phyloP scores from a whole-genome alignment of 2,329 filamentous ascomycete species.

The Mollisia scopiformis region DNA sequence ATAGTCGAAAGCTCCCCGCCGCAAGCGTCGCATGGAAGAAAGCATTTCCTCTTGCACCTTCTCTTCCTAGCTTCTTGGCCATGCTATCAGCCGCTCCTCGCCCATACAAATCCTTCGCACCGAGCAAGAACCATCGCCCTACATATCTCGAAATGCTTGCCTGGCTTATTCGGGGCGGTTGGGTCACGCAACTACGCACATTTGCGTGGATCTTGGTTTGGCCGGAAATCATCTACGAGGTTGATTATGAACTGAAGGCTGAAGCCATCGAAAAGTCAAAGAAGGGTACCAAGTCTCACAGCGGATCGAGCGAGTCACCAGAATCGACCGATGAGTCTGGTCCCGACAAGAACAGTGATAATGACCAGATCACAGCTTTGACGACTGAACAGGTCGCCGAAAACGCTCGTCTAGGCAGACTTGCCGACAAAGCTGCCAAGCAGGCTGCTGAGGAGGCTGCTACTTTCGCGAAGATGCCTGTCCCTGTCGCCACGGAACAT shows the following conservation, averaged over 20 bases:
- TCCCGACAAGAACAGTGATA: slow-evolving; percentile 18
- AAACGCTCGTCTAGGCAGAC: slow-evolving; percentile 61
- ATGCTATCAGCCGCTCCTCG: slow-evolving; percentile 79
- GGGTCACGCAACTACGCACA: slow-evolving; percentile 91
- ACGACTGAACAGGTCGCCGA: slow-evolving; percentile 61
- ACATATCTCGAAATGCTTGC: slow-evolving; percentile 90
- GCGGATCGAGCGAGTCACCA: slow-evolving; percentile 21
- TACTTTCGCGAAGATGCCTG: slow-evolving; percentile 34
- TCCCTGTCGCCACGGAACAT: slow-evolving; percentile 53
- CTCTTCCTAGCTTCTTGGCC: slow-evolving; percentile 84
- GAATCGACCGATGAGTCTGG: slow-evolving; percentile 29
- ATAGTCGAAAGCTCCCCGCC: slow-evolving; percentile 69
- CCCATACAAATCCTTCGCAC: slow-evolving; percentile 82
- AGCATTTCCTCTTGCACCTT: slow-evolving; percentile 81
- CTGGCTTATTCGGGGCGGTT: slow-evolving; percentile 89
- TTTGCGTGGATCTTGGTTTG: slow-evolving; percentile 88
- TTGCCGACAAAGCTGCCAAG: slow-evolving; percentile 57
- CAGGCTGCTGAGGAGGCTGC: slow-evolving; percentile 47
- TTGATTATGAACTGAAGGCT: slow-evolving; percentile 70
- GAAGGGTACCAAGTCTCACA: slow-evolving; percentile 33
- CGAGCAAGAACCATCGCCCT: slow-evolving; percentile 83
- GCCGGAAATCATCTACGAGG: slow-evolving; percentile 80
- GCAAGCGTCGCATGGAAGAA: slow-evolving; percentile 75
- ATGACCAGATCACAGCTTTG: slow-evolving; percentile 39
- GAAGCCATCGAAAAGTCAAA: slow-evolving; percentile 45